These are phyloP conservation scores for Gossypium australe DNA, from an alignment of 345 rosid species.

Conservation along the genomic window DNA sequence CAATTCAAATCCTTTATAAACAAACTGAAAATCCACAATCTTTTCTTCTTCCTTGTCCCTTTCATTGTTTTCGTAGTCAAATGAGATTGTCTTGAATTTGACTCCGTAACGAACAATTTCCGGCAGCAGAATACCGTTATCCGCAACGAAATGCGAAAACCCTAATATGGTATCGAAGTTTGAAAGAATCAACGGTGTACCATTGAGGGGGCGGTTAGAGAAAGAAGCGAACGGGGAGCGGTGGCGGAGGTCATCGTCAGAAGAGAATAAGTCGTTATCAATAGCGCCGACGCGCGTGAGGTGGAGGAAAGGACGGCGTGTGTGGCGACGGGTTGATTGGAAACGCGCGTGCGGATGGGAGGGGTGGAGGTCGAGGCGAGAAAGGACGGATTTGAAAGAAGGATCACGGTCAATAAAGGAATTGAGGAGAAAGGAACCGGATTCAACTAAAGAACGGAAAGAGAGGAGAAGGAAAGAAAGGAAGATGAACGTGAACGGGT, in stretches of 20 bases:
- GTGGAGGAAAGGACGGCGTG: constrained; percentile 71
- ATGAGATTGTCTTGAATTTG: constrained; percentile 26
- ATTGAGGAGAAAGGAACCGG: constrained; percentile 54
- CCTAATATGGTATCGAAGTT: constrained; percentile 48
- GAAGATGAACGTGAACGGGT: constrained; percentile 54
- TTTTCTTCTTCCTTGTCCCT: constrained; percentile 35
- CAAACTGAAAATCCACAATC: constrained; percentile 50
- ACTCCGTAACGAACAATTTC: constrained; percentile 55
- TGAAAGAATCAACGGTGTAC: constrained; percentile 48
- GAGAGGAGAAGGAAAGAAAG: constrained; percentile 72
- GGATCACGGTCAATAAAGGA: constrained; percentile 85
- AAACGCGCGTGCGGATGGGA: constrained; percentile 20
- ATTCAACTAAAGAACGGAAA: constrained; percentile 75
- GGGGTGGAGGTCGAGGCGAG: constrained; percentile 61
- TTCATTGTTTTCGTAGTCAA: constrained; percentile 21
- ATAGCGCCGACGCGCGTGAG: constrained; percentile 79
- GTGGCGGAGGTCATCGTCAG: constrained; percentile 52
- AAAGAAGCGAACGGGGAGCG: constrained; percentile 40
- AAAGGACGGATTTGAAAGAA: constrained; percentile 72
- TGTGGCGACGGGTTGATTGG: constrained; percentile 29
- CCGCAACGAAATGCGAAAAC: constrained; percentile 42
- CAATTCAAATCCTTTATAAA: constrained; percentile 61
- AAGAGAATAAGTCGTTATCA: constrained; percentile 79
- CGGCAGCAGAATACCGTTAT: constrained; percentile 50
- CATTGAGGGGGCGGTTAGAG: constrained; percentile 40